These are phyloP conservation scores for Venustampulla echinocandica DNA, from an alignment of 495 filamentous ascomycete species.

Conservation along the genomic window DNA sequence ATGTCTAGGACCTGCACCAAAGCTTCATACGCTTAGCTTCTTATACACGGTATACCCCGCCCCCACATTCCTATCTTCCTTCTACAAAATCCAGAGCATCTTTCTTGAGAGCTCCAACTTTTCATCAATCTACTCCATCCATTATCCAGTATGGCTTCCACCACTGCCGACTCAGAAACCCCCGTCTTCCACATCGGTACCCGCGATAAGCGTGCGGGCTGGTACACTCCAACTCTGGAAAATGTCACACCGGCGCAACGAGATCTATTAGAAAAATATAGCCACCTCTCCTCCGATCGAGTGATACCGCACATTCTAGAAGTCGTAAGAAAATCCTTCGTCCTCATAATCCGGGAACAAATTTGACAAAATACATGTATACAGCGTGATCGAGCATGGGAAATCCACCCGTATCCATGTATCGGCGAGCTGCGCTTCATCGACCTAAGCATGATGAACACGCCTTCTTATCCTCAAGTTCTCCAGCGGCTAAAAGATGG, in stretches of 20 bases:
- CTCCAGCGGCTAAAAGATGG: constrained; percentile 13
- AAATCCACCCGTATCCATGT: constrained; percentile 12
- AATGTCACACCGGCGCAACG: neutral
- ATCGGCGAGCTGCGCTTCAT: constrained; percentile 12
- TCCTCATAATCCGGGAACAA: neutral
- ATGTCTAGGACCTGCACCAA: no score
- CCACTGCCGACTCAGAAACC: neutral
- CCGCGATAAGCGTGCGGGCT: neutral
- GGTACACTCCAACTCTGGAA: neutral
- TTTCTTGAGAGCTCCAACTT: neutral
- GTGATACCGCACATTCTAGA: constrained; percentile 3
- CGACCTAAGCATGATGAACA: neutral
- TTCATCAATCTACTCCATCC: neutral
- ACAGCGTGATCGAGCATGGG: constrained; percentile 13
- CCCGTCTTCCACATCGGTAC: neutral
- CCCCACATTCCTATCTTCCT: no score
- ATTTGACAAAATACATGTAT: neutral
- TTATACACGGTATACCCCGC: no score
- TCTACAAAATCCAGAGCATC: no score
- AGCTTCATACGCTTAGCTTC: no score
- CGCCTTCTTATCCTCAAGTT: constrained; percentile 6
- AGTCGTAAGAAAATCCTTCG: constrained; percentile 1
- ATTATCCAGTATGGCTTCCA: neutral
- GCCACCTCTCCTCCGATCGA: constrained; percentile 9
- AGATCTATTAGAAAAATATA: constrained; percentile 8